phyloP scores from a whole-genome alignment of 2,329 filamentous ascomycete genomes.

The Calonectria crousiana region DNA sequence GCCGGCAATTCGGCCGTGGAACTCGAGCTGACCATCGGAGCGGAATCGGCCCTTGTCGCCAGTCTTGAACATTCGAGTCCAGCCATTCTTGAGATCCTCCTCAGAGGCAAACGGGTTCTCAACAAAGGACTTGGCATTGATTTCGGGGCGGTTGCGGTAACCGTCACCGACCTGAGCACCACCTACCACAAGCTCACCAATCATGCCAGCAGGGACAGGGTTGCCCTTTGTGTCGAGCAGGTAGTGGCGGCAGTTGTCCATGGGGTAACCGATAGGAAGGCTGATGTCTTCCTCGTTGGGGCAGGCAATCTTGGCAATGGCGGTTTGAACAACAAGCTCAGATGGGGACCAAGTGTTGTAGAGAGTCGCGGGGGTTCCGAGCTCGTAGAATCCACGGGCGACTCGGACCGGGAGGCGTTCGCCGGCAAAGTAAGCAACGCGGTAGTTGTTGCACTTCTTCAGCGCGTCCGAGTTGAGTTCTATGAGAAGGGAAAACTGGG shows the following conservation, averaged over 20 bases:
- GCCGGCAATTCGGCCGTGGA: conserved; percentile 51
- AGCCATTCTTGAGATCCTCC: conserved; percentile 37
- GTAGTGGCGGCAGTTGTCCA: conserved; percentile 51
- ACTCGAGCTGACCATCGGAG: conserved; percentile 51
- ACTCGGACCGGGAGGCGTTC: conserved; percentile 40
- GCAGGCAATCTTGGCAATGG: conserved; percentile 32
- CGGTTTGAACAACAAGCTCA: conserved; percentile 40
- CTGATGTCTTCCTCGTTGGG: conserved; percentile 30
- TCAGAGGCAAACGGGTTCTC: conserved; percentile 36
- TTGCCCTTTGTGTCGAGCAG: conserved; percentile 52
- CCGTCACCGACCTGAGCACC: conserved; percentile 56
- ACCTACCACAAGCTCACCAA: conserved; percentile 57
- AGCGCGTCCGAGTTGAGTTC: conserved; percentile 36
- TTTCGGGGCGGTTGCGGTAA: conserved; percentile 52
- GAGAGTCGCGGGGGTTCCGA: conserved; percentile 35
- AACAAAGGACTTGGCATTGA: conserved; percentile 63
- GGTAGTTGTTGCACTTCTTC: conserved; percentile 35
- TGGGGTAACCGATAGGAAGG: conserved; percentile 39
- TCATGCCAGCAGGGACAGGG: conserved; percentile 53
- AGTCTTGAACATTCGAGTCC: conserved; percentile 56
- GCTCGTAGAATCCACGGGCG: conserved; percentile 38
- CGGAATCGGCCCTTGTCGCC: conserved; percentile 56
- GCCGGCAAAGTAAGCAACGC: conserved; percentile 39
- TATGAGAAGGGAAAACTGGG: conserved; percentile 39
- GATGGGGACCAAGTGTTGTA: conserved; percentile 42